These are phyloP conservation scores for Leccinum solheimii DNA, from an alignment of 1,284 basidiomycete species.

Conservation along the genomic window DNA sequence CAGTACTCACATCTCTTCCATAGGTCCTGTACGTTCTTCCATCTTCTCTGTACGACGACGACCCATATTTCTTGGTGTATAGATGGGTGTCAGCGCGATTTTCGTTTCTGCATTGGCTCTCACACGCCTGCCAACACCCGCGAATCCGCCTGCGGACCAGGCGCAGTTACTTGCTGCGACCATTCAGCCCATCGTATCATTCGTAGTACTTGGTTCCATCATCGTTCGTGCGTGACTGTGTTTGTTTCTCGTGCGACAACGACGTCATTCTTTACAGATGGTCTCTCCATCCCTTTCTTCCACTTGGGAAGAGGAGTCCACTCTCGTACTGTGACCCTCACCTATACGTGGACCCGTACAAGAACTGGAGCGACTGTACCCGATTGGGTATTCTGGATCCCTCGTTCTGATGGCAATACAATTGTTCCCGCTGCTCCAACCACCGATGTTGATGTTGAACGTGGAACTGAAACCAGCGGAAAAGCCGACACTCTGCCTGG, in stretches of 20 bases:
- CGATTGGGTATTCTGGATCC: slow-evolving; percentile 53
- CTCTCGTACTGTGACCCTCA: slow-evolving; percentile 48
- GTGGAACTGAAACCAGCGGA: slow-evolving; percentile 11
- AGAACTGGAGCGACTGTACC: slow-evolving; percentile 35
- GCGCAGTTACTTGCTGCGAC: slow-evolving; percentile 68
- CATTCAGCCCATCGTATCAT: slow-evolving; percentile 80
- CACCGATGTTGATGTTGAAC: slow-evolving; percentile 28
- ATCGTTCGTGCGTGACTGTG: slow-evolving; percentile 60
- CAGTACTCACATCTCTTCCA: slow-evolving; percentile 3
- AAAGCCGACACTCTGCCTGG: neutral
- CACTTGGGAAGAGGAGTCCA: slow-evolving; percentile 67
- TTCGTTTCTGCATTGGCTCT: slow-evolving; percentile 83
- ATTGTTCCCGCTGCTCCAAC: neutral
- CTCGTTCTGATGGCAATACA: slow-evolving; percentile 28
- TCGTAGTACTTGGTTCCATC: slow-evolving; percentile 83
- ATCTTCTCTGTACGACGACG: slow-evolving; percentile 1
- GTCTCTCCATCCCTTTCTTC: slow-evolving; percentile 88
- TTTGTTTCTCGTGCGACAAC: neutral
- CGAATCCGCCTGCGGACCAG: slow-evolving; percentile 59
- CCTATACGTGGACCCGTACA: slow-evolving; percentile 37
- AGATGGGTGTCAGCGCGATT: slow-evolving; percentile 83
- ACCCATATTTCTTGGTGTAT: neutral
- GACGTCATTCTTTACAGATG: slow-evolving; percentile 49
- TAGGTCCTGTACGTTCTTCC: slow-evolving; percentile 54
- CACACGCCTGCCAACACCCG: slow-evolving; percentile 62